phyloP scores from a whole-genome alignment of 2,329 filamentous ascomycete species.

The Nemania bipapillata region DNA sequence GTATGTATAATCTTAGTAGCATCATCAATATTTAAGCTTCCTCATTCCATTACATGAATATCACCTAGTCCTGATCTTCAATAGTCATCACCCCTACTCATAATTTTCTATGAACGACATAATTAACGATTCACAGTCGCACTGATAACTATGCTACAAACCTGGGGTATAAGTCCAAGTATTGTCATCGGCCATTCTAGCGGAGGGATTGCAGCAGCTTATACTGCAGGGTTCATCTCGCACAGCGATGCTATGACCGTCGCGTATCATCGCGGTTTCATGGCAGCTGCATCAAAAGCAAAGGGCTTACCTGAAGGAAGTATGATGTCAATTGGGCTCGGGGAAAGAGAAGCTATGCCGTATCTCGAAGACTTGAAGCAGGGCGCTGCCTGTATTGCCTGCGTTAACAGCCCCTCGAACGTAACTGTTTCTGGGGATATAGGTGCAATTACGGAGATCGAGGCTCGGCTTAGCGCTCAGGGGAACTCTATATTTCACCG shows the following conservation, averaged over 20 bases:
- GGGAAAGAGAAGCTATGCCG: background rate
- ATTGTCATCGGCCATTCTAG: conserved; percentile 24
- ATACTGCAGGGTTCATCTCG: conserved; percentile 12
- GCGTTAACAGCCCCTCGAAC: conserved; percentile 9
- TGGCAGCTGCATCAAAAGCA: background rate
- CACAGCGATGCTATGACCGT: conserved; percentile 9
- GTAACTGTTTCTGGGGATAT: conserved; percentile 29
- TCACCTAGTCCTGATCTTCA: no score
- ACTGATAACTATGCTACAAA: conserved; percentile 5
- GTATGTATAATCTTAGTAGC: no score
- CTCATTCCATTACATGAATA: no score
- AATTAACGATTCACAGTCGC: no score
- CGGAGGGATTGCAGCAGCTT: conserved; percentile 31
- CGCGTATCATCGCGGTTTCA: conserved; percentile 26
- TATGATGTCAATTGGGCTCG: background rate
- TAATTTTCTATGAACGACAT: no score
- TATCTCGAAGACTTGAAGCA: background rate
- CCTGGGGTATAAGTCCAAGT: conserved; percentile 7
- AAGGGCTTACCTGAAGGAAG: background rate
- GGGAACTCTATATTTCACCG: conserved; percentile 17
- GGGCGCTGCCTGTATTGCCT: background rate
- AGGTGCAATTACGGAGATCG: conserved; percentile 23
- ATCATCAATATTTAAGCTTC: no score
- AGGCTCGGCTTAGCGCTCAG: background rate
- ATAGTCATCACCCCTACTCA: no score